A percentile compares a stretch with the other conserved stretches of the same genome.
phyloP scores from a whole-genome alignment of 768 basidiomycete genomes.

The Lactifluus pinguis region DNA sequence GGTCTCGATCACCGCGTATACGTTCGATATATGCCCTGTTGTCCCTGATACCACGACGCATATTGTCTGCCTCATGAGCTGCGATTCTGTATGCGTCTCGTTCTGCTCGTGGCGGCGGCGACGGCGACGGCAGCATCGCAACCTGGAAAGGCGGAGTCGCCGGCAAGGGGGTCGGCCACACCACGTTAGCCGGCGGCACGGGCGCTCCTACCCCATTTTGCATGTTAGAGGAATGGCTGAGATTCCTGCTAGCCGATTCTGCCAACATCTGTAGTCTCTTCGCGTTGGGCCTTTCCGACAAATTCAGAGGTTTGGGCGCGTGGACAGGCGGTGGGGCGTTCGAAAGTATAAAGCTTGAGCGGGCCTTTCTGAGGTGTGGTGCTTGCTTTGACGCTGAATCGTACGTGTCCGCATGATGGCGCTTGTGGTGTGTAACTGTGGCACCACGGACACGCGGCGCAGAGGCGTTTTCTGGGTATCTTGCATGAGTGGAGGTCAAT shows the following conservation, averaged over 20 bases:
- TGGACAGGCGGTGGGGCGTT: not conserved
- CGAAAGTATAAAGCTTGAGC: conserved; percentile 5
- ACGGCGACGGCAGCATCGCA: not conserved
- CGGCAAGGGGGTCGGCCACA: conserved; percentile 5
- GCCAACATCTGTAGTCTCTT: not conserved
- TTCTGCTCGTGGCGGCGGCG: not conserved
- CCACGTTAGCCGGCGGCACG: not conserved
- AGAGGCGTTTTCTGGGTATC: not conserved
- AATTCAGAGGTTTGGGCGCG: conserved; percentile 5
- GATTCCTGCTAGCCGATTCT: not conserved
- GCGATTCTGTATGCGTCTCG: not conserved
- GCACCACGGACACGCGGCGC: not conserved
- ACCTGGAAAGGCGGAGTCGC: not conserved
- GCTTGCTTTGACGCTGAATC: not conserved
- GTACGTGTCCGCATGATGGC: not conserved
- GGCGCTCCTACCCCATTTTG: not conserved
- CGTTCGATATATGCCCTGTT: conserved; percentile 1
- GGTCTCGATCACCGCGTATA: not conserved
- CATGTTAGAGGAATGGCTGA: not conserved
- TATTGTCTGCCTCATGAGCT: conserved; percentile 1
- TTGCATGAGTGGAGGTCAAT: not conserved
- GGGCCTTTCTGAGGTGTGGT: conserved; percentile 6
- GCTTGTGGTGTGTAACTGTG: not conserved
- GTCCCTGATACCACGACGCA: not conserved
- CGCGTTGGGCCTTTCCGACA: not conserved